Base-by-base conservation (phyloP, 2,329 filamentous ascomycete genomes). In the Aspergillus sp. region DNA sequence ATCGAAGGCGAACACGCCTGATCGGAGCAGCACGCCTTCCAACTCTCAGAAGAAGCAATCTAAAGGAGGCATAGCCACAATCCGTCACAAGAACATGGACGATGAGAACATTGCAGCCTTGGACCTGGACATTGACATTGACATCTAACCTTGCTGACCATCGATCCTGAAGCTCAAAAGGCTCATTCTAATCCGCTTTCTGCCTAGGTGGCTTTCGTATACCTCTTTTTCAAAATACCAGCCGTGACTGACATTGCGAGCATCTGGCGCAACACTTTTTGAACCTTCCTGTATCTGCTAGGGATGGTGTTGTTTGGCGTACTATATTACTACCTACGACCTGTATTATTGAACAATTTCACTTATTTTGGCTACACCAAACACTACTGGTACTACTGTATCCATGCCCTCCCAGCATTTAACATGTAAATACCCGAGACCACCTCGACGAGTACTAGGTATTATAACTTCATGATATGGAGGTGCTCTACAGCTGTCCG, bases 91-190 rank as follows among this genome's bases (percentile, higher is more conserved):
- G 31, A 85, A 93, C 60, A 90, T 91, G 82, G 93, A 97, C 64
- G 95, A 98, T 73, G 95, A 98, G 72, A 90, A 97, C 59, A 94
- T 98, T 76, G 93, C 90, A 1, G 85, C 88, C 28, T 82, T 98
- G 81, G 95, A 98, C 75, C 80, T 98, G 69, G 94, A 92, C 30
- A 92, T 98, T 74, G 94, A 98, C 69, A 89, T 97, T 70, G 93
- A 96, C 68, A 92, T 96, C 69, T 92, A 81, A 63, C 34, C 15
- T 57, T 34, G 30, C 41, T 30, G n/a, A 31, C 38, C 22, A 19
- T 19, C 9, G n/a, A n/a, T 11, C 4, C 5, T 23, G 2, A 50
- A 19, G n/a, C 54, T 2, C 13, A 7, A 57, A 46, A 50, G 45
- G 17, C 22, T 48, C 41, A 19, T 53, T 56, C 41, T 22, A n/a